Base-by-base conservation (phyloP, 2,329 filamentous ascomycete genomes). In the Botrytis medusae region DNA sequence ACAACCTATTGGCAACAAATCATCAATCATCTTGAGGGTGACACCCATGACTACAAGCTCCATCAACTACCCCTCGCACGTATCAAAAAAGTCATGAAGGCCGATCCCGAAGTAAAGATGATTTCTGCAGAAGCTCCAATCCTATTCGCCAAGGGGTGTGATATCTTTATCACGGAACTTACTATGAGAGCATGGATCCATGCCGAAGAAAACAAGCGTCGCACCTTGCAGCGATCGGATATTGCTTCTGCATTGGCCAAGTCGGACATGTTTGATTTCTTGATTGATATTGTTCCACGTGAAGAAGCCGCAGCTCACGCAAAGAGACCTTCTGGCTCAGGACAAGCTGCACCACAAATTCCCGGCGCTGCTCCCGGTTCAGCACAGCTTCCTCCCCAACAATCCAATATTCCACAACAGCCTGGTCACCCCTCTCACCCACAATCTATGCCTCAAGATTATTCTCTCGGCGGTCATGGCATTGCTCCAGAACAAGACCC, bases 71-170 rank as follows among this genome's bases (percentile, higher is more conserved):
- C 96, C 2, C 87, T 99, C 59, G 96, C 96, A n/a, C 92, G 96
- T 72, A 99, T 99, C 85, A 99, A 99, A 87, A 99, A 99, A 83
- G 96, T 99, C 77, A 99, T 99, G 96, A 99, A 99, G 85, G 96
- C 96, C 0, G 96, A 99, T 78, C 96, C 96, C 0, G 96, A 99
- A 80, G 96, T 99, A 65, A 99, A 99, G 86, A 99, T 99, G 96
- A 99, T 99, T 76, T 98, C 95, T 6, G 96, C 96, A 14, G 96
- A 99, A 84, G 96, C 96, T 2, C 96, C 96, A 1, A 99, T 99
- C 78, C 87, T 99, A 22, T 99, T 99, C 80, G 96, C 96, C 69
- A 99, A 99, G 84, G 96, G 95, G 54, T 98, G 96, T 83, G 96
- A 99, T 81, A 98, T 98, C 81, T 99, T 99, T 85, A 99, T 99